phyloP scores from a whole-genome alignment of 1,284 basidiomycete species.

The Leccinum brunneo-olivaceum region DNA sequence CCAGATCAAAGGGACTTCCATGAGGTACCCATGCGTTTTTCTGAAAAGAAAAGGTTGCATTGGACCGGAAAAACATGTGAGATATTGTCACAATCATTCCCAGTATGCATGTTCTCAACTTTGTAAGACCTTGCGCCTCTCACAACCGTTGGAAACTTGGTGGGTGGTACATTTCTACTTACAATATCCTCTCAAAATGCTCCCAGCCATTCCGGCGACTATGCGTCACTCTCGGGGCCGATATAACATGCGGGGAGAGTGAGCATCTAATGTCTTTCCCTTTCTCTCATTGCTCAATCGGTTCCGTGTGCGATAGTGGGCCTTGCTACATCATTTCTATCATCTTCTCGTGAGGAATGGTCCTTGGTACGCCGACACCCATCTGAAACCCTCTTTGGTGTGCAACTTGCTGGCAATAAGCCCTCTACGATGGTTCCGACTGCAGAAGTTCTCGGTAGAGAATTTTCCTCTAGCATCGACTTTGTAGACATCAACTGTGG shows the following conservation, averaged over 20 bases:
- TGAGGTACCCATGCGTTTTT: constrained; percentile 64
- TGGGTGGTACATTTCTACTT: constrained; percentile 30
- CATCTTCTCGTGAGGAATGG: constrained; percentile 87
- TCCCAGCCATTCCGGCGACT: constrained; percentile 85
- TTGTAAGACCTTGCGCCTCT: constrained; percentile 80
- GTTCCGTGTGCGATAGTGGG: constrained; percentile 49
- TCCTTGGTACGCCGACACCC: constrained; percentile 84
- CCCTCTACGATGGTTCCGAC: constrained; percentile 73
- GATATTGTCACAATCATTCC: constrained; percentile 26
- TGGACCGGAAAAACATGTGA: constrained; percentile 86
- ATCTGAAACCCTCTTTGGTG: constrained; percentile 84
- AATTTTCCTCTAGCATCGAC: constrained; percentile 63
- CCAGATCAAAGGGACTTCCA: constrained; percentile 45
- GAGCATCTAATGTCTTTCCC: constrained; percentile 13
- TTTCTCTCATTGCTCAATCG: background rate
- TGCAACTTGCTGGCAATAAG: constrained; percentile 81
- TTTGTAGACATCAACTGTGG: constrained; percentile 96
- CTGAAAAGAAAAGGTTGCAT: constrained; percentile 82
- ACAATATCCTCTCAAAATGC: constrained; percentile 1
- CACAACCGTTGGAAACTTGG: constrained; percentile 93
- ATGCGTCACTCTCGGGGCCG: constrained; percentile 81
- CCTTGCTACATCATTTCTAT: constrained; percentile 74
- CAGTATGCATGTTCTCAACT: constrained; percentile 3
- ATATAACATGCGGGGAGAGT: constrained; percentile 96
- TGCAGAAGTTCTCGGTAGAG: constrained; percentile 77